Base-by-base conservation (phyloP, 2,329 filamentous ascomycete genomes). In the Aspergillus sp. region DNA sequence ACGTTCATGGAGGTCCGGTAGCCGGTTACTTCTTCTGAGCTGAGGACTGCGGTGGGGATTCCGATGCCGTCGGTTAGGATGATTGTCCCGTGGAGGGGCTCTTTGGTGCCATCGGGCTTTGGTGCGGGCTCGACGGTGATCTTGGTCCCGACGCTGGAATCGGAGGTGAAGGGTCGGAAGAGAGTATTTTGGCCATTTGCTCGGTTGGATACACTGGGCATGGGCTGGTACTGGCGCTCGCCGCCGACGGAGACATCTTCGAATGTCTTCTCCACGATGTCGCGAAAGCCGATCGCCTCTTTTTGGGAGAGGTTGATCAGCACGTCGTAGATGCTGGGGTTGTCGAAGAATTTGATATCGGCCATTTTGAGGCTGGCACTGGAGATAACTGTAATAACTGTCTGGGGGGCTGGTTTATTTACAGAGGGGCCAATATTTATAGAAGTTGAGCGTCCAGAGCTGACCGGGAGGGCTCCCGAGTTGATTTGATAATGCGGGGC, bases 1-100 rank as follows among this genome's bases (percentile, higher is more conserved):
- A 86, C 88, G 3, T 83, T 84, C 21, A 91, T 79, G 0, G 88
- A 86, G 0, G 89, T 91, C 58, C 89, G 84, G 71, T 91, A 92
- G 6, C 87, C 88, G 0, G 89, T 91, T 15, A 91, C 73, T 40
- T 87, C 86, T 61, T 82, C 81, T 19, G 88, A 86, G 64, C 89
- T 85, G 19, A 91, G 73, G 59, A 91, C 80, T 3, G 85, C 89
- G 6, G 82, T 21, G 2, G 33, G 46, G 8, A 12, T 17, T 6
- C 46, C 46, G 4, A 21, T 12, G 3, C 15, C 46, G 21, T 39
- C 33, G 7, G n/a, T 12, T 2, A 49, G 3, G 17, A 49, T 17
- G 4, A 49, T 37, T 0, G 37, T 15, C 8, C 46, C 46, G 15
- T 19, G n/a, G 1, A 35, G 17, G 1, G 46, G 12, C 12, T 49